Percentiles rank a stretch among this genome's conserved stretches.
Conservation (phyloP, 139 green algal species). For the Volvox reticuliferus region DNA sequence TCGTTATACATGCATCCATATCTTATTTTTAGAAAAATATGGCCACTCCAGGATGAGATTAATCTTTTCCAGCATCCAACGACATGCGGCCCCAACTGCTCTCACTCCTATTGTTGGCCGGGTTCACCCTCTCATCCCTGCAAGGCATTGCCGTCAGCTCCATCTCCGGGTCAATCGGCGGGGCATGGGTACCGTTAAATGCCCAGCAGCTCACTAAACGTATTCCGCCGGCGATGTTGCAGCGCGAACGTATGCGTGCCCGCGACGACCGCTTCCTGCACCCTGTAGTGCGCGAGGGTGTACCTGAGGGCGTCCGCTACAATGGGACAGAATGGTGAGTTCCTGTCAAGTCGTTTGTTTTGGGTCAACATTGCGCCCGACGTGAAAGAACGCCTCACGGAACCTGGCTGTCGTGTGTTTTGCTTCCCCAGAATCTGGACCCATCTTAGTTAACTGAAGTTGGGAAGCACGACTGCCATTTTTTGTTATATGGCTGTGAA, state of each 20-base stretch:
- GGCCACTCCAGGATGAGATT: background rate
- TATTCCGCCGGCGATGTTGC: background rate
- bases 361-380: background rate
- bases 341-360: background rate
- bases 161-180: background rate
- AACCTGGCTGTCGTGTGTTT: background rate
- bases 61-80: background rate
- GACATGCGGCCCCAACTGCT: background rate
- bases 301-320: constrained; percentile 56
- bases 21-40: too few species aligned
- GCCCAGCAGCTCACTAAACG: background rate
- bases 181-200: background rate
- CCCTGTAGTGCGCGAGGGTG: constrained; percentile 17
- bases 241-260: background rate
- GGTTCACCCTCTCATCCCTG: too few species aligned
- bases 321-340: constrained; percentile 37
- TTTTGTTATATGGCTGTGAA: too few species aligned
- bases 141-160: background rate
- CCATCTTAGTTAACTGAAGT: too few species aligned
- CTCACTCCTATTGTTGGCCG: background rate
- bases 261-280: background rate
- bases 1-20: too few species aligned
- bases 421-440: background rate
- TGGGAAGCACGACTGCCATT: too few species aligned
- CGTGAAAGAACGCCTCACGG: background rate